These are phyloP conservation scores for Heliocybe sulcata DNA, from an alignment of 1,284 basidiomycete species.

Conservation along the genomic window DNA sequence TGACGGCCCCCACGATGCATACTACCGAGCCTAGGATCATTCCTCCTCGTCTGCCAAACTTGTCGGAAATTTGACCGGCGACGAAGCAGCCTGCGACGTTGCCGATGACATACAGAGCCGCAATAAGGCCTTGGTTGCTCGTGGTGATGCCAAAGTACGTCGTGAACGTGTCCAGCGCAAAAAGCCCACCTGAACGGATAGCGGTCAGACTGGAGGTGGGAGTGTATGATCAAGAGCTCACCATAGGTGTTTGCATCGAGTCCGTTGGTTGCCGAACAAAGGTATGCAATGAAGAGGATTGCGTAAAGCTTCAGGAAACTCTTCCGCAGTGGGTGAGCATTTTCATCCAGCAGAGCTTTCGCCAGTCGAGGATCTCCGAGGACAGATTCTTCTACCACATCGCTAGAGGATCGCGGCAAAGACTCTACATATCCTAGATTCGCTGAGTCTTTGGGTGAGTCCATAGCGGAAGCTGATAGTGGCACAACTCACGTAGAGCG, in stretches of 20 bases:
- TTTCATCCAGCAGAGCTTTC: background rate
- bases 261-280: constrained; percentile 1
- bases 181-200: background rate
- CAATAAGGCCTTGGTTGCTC: background rate
- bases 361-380: background rate
- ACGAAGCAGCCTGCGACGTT: constrained; percentile 2
- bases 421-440: background rate
- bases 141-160: background rate
- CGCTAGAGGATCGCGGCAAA: background rate
- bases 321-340: background rate
- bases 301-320: constrained; percentile 2
- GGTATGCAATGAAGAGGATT: background rate
- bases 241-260: background rate
- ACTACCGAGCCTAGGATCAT: constrained; percentile 4
- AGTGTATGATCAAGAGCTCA: background rate
- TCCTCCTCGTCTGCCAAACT: background rate
- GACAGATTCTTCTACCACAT: background rate
- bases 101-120: constrained; percentile 1
- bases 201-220: background rate
- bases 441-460: background rate
- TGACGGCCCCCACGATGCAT: background rate
- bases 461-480: background rate
- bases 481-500: background rate
- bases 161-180: background rate
- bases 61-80: constrained; percentile 3